These are phyloP conservation scores for Amniculicola lignicola DNA, from an alignment of 495 filamentous ascomycete genomes.

Conservation along the genomic window DNA sequence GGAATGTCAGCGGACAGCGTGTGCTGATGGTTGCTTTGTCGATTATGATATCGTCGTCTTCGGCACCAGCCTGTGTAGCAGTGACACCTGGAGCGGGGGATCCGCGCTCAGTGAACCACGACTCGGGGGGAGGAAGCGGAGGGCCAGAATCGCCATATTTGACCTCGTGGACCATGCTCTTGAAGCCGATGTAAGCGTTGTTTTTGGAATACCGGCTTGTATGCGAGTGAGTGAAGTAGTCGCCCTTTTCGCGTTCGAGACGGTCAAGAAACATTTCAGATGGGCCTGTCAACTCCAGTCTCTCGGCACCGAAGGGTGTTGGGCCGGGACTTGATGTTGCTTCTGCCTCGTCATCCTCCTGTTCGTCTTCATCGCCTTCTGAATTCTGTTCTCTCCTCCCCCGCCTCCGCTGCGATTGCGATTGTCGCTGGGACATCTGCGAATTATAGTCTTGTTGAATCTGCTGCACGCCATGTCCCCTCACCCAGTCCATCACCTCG, in stretches of 20 bases:
- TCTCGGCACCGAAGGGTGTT: constrained; percentile 4
- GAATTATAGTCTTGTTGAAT: constrained; percentile 11
- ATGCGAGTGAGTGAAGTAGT: constrained; percentile 37
- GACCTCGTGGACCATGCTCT: constrained; percentile 72
- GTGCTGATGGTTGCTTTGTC: constrained; percentile 65
- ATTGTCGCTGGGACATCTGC: constrained; percentile 21
- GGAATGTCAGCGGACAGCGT: constrained; percentile 78
- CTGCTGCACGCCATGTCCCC: constrained; percentile 4
- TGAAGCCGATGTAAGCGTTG: constrained; percentile 78
- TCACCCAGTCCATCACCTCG: constrained; percentile 15
- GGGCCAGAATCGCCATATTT: constrained; percentile 61
- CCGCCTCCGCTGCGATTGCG: constrained; percentile 3
- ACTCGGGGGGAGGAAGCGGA: constrained; percentile 63
- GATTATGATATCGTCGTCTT: constrained; percentile 67
- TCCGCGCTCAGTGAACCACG: constrained; percentile 60
- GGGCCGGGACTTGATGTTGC: constrained; percentile 17
- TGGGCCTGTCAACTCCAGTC: constrained; percentile 24
- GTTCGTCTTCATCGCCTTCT: constrained; percentile 23
- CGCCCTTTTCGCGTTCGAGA: constrained; percentile 33
- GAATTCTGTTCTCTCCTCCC: constrained; percentile 5
- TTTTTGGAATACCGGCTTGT: constrained; percentile 60
- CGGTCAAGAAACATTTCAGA: constrained; percentile 32
- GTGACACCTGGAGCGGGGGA: constrained; percentile 42
- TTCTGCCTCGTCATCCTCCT: constrained; percentile 29
- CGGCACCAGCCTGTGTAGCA: constrained; percentile 15